Conservation (phyloP, 345 rosid genomes). For the Rhodamnia argentea region DNA sequence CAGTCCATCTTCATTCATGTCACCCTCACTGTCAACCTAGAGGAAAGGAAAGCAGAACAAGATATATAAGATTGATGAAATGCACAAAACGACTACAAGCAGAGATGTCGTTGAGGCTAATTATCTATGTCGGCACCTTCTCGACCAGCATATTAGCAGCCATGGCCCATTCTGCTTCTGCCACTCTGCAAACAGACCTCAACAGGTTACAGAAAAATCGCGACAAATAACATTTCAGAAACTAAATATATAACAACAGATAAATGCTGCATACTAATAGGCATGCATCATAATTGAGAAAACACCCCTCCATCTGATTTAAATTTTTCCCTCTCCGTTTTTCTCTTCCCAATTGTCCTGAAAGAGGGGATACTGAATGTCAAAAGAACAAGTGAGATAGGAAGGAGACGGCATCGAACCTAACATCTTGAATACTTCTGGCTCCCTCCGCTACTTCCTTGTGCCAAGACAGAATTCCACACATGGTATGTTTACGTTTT, state of each 20-base stretch:
- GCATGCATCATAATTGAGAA: neutral
- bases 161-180: conserved; percentile 65
- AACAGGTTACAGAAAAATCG: neutral
- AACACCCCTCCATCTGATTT: neutral
- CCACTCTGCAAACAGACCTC: conserved; percentile 35
- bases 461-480: conserved; percentile 57
- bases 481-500: conserved; percentile 58
- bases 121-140: conserved; percentile 41
- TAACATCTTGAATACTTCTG: conserved; percentile 40
- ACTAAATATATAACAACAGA: neutral
- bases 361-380: neutral
- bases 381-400: neutral
- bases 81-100: neutral
- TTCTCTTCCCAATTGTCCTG: neutral
- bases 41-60: neutral
- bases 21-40: conserved; percentile 55
- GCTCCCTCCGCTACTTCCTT: conserved; percentile 38
- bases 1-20: conserved; percentile 35
- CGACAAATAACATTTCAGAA: no score
- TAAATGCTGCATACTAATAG: neutral
- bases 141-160: conserved; percentile 52
- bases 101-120: neutral
- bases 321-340: neutral
- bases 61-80: neutral
- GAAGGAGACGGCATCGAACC: conserved; percentile 21